Evolutionary conservation across 257 asterid species (phyloP), one percentile per base, ranked within the genome.

Genomic region (Salvia miltiorrhiza): DNA sequence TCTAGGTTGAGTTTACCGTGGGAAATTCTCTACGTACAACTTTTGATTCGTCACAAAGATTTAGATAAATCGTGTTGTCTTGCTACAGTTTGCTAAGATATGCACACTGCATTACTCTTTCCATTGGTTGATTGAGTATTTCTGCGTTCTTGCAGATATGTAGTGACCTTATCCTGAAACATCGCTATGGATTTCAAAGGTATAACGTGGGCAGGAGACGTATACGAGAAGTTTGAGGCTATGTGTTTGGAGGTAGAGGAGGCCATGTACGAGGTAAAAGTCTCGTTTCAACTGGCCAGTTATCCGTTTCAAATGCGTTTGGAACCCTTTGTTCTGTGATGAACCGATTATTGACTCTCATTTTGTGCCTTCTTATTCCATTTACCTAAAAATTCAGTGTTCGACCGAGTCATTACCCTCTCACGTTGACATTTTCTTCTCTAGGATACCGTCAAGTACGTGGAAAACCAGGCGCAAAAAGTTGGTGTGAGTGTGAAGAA

Each of bases 241-340:
- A 85, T 90, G 95, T 86, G 96, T 70, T 69, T 84, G 82, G 97
- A 90, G 79, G 84, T 85, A 77, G 95, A 92, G 79, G 97, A 90
- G 73, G 89, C 72, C 73, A 78, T 92, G 84, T 81, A 83, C 19
- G 85, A 86, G 97, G 98, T 92, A 71, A 65, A n/a, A 52, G 5
- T 35, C 48, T 68, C 33, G 35, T 62, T 17, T 73, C 48, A 9
- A 35, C 72, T 33, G 6, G 8, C 33, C 5, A 3, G 35, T 30
- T 30, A 3, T 30, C 35, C 35, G 35, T 3, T 30, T n/a, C n/a
- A n/a, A n/a, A n/a, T n/a, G n/a, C n/a, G n/a, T n/a, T n/a, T n/a
- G 5, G 4, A 30, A 30, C 4, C 5, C 35, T 26, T 26, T 26
- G 4, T 26, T 26, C 30, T 26, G 30, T 30, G 35, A 30, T 30